These are phyloP conservation scores for Flueggea neowawraea DNA, from an alignment of 441 rosid genomes.

Conservation along the genomic window DNA sequence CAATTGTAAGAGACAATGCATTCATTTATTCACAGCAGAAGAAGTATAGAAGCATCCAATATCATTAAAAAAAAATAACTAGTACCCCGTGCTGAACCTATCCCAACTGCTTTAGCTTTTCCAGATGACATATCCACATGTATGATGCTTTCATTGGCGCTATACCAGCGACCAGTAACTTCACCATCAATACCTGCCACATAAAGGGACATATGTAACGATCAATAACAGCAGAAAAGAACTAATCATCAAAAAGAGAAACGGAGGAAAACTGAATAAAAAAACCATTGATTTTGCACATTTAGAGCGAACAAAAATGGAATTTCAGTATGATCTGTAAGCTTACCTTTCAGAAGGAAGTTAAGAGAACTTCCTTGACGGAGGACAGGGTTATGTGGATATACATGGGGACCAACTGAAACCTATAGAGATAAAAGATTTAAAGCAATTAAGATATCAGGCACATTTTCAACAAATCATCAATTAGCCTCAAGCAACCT, in stretches of 20 bases:
- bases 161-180: conserved; percentile 68
- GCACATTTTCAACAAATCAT: too few species aligned
- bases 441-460: neutral
- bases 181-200: conserved; percentile 49
- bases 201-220: neutral
- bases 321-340: neutral
- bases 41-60: neutral
- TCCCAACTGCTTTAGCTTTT: conserved; percentile 67
- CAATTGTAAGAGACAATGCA: neutral
- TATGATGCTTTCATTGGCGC: conserved; percentile 62
- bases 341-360: conserved; percentile 60
- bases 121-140: conserved; percentile 57
- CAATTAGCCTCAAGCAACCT: too few species aligned
- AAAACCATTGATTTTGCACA: neutral
- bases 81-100: conserved; percentile 74
- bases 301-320: too few species aligned
- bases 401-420: conserved; percentile 82
- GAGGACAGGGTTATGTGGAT: conserved; percentile 71
- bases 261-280: conserved; percentile 1
- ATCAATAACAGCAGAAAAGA: neutral
- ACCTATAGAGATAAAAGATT: conserved; percentile 39
- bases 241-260: neutral
- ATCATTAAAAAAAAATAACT: neutral
- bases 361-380: conserved; percentile 52
- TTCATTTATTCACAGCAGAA: conserved; percentile 12